Evolutionary conservation across 257 asterid genomes (phyloP), one percentile per base, ranked within the genome.

Genomic region (Osmanthus fragrans): DNA sequence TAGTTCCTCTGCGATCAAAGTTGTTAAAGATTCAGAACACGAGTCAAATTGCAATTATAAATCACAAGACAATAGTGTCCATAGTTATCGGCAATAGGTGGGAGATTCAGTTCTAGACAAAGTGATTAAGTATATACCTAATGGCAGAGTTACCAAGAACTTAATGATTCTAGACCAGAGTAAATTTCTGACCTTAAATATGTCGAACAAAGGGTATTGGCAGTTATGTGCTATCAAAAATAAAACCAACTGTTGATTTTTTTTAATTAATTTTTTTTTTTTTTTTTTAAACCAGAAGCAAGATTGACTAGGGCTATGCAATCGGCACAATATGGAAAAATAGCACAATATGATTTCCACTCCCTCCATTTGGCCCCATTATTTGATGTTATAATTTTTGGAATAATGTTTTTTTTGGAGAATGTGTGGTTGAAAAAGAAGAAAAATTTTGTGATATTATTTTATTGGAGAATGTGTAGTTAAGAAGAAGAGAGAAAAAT

Each of bases 1-100:
- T 95, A 95, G 88, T 95, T 95, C 84, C 99, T 85, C 99, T 95
- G 98, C 93, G 85, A 56, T 19, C 66, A 58, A 58, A 82, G 19
- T 33, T 18, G 64, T 60, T 56, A 69, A 73, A 73, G 29, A 42
- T 47, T 71, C 37, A 63, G 66, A 40, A 54, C 4, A 63, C 33
- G 27, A 11, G 58, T 66, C 11, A 64, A 47, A 40, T 27, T 15
- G 33, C 32, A 65, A 70, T 63, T 64, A 73, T 56, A 0, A 2
- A 68, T 54, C 8, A 63, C 30, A 74, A 47, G 27, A 21, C 32
- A 40, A 21, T 32, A 23, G 2, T 9, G 33, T 21, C 33, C 21
- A 37, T 27, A 29, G 73, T 70, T 45, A 27, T 9, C 30, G 23
- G 4, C 15, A 58, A 45, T 49, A 47, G 4, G 45, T 16, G 34